These are phyloP conservation scores for Omphalea diandra DNA, from an alignment of 441 rosid species.

Conservation along the genomic window DNA sequence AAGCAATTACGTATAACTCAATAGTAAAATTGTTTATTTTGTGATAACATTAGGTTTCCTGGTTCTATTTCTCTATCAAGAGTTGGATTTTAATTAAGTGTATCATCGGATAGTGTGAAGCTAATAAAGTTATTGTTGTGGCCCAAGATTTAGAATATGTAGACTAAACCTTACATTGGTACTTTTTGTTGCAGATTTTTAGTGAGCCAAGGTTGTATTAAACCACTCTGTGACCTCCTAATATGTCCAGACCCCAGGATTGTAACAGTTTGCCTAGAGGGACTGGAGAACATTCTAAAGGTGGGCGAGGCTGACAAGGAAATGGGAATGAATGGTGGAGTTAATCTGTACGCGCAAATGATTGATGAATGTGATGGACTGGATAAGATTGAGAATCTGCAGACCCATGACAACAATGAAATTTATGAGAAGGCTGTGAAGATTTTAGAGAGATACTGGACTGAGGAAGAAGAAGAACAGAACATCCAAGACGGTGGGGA, in stretches of 20 bases:
- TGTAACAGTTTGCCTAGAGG: slow-evolving; percentile 73
- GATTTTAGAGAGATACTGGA: slow-evolving; percentile 78
- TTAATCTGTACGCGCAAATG: slow-evolving; percentile 65
- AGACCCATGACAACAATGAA: slow-evolving; percentile 65
- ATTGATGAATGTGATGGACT: slow-evolving; percentile 74
- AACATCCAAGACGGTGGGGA: slow-evolving; percentile 51
- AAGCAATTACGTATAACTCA: neutral
- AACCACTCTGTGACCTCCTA: slow-evolving; percentile 83
- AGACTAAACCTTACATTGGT: neutral
- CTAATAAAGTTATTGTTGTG: too few relatives aligned
- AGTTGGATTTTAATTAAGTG: neutral
- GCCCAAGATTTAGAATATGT: neutral
- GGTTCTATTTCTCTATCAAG: neutral
- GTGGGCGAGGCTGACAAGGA: slow-evolving; percentile 73
- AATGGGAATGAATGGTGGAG: slow-evolving; percentile 45
- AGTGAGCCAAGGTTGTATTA: slow-evolving; percentile 68
- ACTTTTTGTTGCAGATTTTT: slow-evolving; percentile 37
- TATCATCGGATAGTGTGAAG: neutral
- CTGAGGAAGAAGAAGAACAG: slow-evolving; percentile 71
- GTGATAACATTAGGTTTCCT: neutral
- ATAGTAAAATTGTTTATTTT: neutral
- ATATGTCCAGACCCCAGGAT: slow-evolving; percentile 82
- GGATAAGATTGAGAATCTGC: slow-evolving; percentile 70
- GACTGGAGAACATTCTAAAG: slow-evolving; percentile 80
- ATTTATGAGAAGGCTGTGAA: slow-evolving; percentile 77